Conservation (phyloP, 305 asterid species). For the Plantago rigida region DNA sequence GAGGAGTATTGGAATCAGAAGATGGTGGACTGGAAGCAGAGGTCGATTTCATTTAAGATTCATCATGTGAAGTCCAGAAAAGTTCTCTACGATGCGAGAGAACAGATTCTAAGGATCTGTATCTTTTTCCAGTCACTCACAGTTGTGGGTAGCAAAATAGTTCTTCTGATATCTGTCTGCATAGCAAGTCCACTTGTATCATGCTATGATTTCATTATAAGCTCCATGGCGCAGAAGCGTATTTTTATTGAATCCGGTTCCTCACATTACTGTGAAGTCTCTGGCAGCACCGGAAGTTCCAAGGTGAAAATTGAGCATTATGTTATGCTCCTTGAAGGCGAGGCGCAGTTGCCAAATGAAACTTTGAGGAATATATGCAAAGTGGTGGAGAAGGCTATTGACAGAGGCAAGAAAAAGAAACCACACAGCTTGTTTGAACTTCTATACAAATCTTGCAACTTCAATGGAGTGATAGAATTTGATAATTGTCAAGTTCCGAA, state of each 20-base stretch:
- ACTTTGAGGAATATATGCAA: slow-evolving; percentile 29
- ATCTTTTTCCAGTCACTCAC: slow-evolving; percentile 18
- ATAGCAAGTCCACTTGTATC: neutral
- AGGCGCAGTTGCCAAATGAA: slow-evolving; percentile 30
- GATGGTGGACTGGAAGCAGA: slow-evolving; percentile 24
- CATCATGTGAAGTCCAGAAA: neutral
- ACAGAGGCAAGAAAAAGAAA: slow-evolving; percentile 35
- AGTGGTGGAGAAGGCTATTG: slow-evolving; percentile 29
- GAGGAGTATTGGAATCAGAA: slow-evolving; percentile 26
- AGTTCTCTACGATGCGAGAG: slow-evolving; percentile 1
- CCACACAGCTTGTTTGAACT: slow-evolving; percentile 34
- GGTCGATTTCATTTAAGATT: slow-evolving; percentile 3
- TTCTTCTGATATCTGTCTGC: slow-evolving; percentile 11
- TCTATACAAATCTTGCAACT: slow-evolving; percentile 33
- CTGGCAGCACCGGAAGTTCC: neutral
- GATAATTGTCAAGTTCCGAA: slow-evolving; percentile 32
- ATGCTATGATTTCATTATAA: neutral
- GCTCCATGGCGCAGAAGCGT: neutral
- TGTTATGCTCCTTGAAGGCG: slow-evolving; percentile 43
- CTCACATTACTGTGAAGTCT: slow-evolving; percentile 2
- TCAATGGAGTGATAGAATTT: slow-evolving; percentile 31
- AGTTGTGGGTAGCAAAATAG: slow-evolving; percentile 22
- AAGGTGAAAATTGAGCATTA: slow-evolving; percentile 30
- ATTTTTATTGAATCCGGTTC: slow-evolving; percentile 2
- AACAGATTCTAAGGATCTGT: slow-evolving; percentile 7